Evolutionary conservation across 805 yeast species (phyloP), one percentile per base, ranked within the genome.

Genomic region (Ogataea pignaliae): DNA sequence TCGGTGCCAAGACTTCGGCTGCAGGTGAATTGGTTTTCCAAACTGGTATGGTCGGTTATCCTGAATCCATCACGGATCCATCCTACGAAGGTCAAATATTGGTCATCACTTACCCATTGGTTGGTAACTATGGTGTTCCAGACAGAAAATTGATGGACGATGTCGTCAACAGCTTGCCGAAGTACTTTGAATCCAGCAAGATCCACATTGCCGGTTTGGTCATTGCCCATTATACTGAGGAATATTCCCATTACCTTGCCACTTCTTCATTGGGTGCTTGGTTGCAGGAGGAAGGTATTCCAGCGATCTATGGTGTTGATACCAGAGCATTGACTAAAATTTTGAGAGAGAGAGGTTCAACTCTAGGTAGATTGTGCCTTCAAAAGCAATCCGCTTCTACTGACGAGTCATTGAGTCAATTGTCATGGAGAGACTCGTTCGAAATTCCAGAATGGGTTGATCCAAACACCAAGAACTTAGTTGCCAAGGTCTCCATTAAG

Each of bases 21-120:
- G 95, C 98, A 45, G 99, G 99, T 77, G 99, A 93, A 72, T 80
- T 95, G 59, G 99, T 93, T 48, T 93, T 93, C 81, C 98, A 95
- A 71, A 93, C 99, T 51, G 98, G 99, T 74, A 90, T 93, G 97
- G 98, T 93, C 56, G 99, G 99, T 50, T 93, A 93, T 67, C 99
- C 98, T 35, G 99, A 93, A 70, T 83, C 97, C 42, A 80, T 93
- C 67, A 89, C 99, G 34, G 99, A 93, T 70, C 99, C 99, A 48
- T 93, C 98, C 37, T 93, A 93, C 69, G 90, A 87, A 63, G 99
- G 99, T 52, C 99, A 93, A 71, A 91, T 93, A 61, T 73, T 93
- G 65, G 97, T 93, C 52, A 86, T 93, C 68, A 93, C 99, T 43
- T 93, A 83, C 68, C 99, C 99, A 26, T 75, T 93, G 58, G 96